Conservation (phyloP, 441 rosid species). For the Geranium incanum region DNA sequence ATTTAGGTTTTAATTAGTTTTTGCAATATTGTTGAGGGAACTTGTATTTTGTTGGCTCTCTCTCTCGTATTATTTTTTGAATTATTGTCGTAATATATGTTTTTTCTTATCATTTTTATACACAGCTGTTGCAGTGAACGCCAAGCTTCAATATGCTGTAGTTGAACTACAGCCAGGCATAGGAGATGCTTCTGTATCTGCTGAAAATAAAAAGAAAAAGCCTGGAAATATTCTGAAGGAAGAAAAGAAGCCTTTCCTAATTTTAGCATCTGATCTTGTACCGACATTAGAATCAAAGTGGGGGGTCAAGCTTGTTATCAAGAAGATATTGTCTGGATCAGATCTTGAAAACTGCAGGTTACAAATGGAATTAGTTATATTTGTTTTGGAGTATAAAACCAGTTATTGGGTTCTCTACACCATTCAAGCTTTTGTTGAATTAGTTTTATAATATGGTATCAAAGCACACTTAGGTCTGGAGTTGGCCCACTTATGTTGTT, state of each 20-base stretch:
- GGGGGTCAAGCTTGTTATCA: constrained; percentile 62
- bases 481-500: neutral
- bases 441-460: neutral
- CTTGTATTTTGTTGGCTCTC: constrained; percentile 8
- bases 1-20: constrained; percentile 12
- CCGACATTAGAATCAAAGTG: constrained; percentile 70
- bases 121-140: constrained; percentile 94
- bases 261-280: constrained; percentile 85
- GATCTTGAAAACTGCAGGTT: constrained; percentile 96
- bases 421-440: constrained; percentile 3
- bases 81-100: neutral
- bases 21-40: constrained; percentile 14
- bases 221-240: constrained; percentile 57
- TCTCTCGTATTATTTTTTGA: constrained; percentile 7
- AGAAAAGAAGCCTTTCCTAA: constrained; percentile 49
- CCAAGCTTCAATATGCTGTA: constrained; percentile 82
- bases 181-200: constrained; percentile 38
- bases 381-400: neutral
- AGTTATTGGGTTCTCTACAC: neutral
- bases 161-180: constrained; percentile 49
- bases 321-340: constrained; percentile 62
- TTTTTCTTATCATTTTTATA: constrained; percentile 12
- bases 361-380: constrained; percentile 16
- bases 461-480: neutral
- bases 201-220: constrained; percentile 43